Percentiles rank a stretch among this genome's conserved stretches.
Conservation (phyloP, 2,329 filamentous ascomycete genomes). For the Aspergillus viridinutans region DNA sequence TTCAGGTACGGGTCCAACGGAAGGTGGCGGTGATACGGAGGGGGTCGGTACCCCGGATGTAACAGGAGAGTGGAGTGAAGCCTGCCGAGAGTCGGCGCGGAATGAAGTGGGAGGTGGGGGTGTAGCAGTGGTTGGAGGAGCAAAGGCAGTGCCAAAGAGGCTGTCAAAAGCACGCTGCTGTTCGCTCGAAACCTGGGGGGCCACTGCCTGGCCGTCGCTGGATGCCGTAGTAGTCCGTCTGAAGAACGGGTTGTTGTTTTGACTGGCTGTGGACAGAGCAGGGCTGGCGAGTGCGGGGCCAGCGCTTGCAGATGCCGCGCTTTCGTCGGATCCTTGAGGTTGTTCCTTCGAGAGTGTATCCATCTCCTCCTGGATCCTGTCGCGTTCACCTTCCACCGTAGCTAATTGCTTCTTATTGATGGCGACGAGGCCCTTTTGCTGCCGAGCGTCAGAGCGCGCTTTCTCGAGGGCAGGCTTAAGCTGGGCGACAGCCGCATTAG, state of each 20-base stretch:
- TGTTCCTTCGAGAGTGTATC: slow-evolving; percentile 61
- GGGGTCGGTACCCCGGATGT: slow-evolving; percentile 54
- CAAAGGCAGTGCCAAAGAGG: slow-evolving; percentile 71
- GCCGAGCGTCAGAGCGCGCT: slow-evolving; percentile 82
- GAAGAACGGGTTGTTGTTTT: slow-evolving; percentile 92
- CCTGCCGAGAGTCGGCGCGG: slow-evolving; percentile 49
- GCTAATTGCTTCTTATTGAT: slow-evolving; percentile 98
- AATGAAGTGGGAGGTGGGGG: slow-evolving; percentile 58
- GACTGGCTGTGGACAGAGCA: slow-evolving; percentile 56
- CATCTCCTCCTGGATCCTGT: slow-evolving; percentile 78
- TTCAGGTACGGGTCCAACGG: slow-evolving; percentile 22
- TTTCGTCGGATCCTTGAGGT: slow-evolving; percentile 53
- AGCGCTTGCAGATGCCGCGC: slow-evolving; percentile 28
- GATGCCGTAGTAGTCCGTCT: slow-evolving; percentile 53
- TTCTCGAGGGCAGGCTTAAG: slow-evolving; percentile 91
- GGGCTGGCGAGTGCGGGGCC: slow-evolving; percentile 63
- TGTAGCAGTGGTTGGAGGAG: slow-evolving; percentile 40
- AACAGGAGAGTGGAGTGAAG: slow-evolving; percentile 40
- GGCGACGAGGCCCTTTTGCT: slow-evolving; percentile 92
- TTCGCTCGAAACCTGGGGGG: slow-evolving; percentile 40
- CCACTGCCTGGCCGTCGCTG: slow-evolving; percentile 46
- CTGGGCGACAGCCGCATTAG: slow-evolving; percentile 77
- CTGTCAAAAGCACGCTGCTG: slow-evolving; percentile 75
- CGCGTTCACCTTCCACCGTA: slow-evolving; percentile 82
- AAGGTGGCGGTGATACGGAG: slow-evolving; percentile 58